phyloP scores from a whole-genome alignment of 352 stramenopile species.

The Thalassiosira delicatula region DNA sequence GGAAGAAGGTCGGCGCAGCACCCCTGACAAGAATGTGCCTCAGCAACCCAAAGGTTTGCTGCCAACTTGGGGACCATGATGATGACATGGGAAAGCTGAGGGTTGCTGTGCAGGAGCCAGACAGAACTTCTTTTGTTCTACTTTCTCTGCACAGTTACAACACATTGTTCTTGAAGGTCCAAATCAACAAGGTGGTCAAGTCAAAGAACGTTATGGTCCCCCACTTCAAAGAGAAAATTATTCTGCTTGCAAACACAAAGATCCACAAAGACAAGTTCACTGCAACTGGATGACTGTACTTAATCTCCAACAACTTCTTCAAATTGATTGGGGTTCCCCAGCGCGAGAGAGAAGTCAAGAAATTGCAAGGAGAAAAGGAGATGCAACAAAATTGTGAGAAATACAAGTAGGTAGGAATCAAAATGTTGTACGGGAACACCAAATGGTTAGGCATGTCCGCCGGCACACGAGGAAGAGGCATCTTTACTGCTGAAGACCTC shows the following conservation, averaged over 20 bases:
- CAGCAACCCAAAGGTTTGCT: not conserved
- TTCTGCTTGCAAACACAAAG: not conserved
- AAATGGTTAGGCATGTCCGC: too few species aligned
- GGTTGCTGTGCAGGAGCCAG: not conserved
- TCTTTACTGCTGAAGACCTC: too few species aligned
- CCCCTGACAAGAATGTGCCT: constrained; percentile 24
- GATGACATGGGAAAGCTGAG: constrained; percentile 15
- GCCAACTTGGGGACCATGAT: constrained; percentile 20
- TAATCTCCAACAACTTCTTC: constrained; percentile 20
- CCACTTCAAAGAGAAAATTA: not conserved
- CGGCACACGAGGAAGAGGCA: too few species aligned
- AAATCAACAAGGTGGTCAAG: not conserved
- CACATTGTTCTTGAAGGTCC: not conserved
- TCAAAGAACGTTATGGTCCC: not conserved
- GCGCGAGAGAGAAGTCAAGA: too few species aligned
- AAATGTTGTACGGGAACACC: too few species aligned
- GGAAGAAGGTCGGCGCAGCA: constrained; percentile 30
- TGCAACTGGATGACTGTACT: not conserved
- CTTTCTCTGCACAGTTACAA: not conserved
- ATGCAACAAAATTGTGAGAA: too few species aligned
- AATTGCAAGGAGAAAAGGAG: too few species aligned
- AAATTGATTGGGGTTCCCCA: too few species aligned
- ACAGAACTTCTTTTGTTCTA: not conserved
- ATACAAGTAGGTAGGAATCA: too few species aligned
- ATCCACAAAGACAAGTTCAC: constrained; percentile 12